Conservation (phyloP, 108 stramenopile species). For the Conticribra weissflogii region DNA sequence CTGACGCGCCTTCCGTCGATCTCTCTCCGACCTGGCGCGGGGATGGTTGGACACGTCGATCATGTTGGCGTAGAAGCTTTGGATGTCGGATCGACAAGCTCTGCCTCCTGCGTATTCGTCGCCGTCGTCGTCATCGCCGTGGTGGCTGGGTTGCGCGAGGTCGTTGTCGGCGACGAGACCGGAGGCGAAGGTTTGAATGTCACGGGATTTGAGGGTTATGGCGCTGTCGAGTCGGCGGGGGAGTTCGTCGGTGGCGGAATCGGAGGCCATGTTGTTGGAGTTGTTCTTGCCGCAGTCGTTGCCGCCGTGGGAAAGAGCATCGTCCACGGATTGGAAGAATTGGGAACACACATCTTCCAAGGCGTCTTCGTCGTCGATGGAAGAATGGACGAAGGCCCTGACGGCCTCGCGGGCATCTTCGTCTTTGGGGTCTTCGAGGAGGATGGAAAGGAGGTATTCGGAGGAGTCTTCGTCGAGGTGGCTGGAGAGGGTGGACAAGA, state of each 20-base stretch:
- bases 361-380: constrained; percentile 46
- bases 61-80: constrained; percentile 72
- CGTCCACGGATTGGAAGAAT: constrained; percentile 51
- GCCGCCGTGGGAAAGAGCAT: background rate
- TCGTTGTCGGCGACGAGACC: constrained; percentile 50
- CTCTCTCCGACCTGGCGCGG: constrained; percentile 58
- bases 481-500: constrained; percentile 25
- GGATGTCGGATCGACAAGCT: constrained; percentile 38
- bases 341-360: constrained; percentile 28
- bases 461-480: constrained; percentile 68
- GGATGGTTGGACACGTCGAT: constrained; percentile 54
- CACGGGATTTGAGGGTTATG: constrained; percentile 64
- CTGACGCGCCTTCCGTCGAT: constrained; percentile 64
- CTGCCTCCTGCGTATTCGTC: constrained; percentile 5
- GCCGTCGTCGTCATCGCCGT: constrained; percentile 16
- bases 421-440: constrained; percentile 60
- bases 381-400: constrained; percentile 41
- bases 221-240: constrained; percentile 52
- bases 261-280: background rate
- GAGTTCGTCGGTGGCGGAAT: constrained; percentile 5
- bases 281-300: background rate
- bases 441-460: constrained; percentile 64
- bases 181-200: constrained; percentile 61
- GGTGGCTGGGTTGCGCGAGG: background rate
- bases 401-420: constrained; percentile 68